A percentile compares a stretch with the other conserved stretches of the same genome.
These are phyloP conservation scores for Colletotrichum simmondsii DNA, from an alignment of 2,329 filamentous ascomycete species.

Conservation along the genomic window DNA sequence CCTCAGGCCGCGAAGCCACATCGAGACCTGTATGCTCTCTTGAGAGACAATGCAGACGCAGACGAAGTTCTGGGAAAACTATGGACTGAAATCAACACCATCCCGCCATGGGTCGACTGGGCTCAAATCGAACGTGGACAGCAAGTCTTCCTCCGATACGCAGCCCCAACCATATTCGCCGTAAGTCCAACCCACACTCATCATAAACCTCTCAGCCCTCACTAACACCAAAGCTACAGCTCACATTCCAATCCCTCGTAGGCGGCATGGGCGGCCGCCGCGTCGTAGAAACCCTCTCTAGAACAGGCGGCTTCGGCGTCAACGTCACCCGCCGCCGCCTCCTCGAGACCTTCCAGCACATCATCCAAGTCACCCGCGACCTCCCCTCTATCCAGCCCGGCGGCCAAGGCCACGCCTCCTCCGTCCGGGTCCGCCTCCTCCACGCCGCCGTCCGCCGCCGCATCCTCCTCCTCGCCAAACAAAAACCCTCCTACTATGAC, in stretches of 20 bases:
- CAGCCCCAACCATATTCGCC: constrained; percentile 71
- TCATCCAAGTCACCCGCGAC: constrained; percentile 76
- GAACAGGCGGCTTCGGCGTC: constrained; percentile 79
- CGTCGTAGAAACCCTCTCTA: constrained; percentile 78
- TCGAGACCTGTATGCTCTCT: constrained; percentile 71
- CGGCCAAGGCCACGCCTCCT: constrained; percentile 70
- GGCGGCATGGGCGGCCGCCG: constrained; percentile 79
- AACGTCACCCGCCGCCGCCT: constrained; percentile 73
- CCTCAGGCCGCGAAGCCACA: constrained; percentile 44
- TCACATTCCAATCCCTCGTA: constrained; percentile 73
- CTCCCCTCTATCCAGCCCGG: constrained; percentile 74
- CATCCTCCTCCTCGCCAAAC: constrained; percentile 66
- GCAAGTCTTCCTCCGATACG: constrained; percentile 82
- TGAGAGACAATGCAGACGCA: constrained; percentile 66
- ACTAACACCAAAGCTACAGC: constrained; percentile 41
- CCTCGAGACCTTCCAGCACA: constrained; percentile 79
- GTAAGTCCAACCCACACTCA: constrained; percentile 41
- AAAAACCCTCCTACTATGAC: constrained; percentile 69
- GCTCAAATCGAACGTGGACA: constrained; percentile 79
- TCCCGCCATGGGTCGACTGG: constrained; percentile 84
- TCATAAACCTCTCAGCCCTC: constrained; percentile 26
- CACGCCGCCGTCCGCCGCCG: constrained; percentile 73
- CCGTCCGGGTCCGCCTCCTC: constrained; percentile 72
- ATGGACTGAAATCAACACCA: constrained; percentile 77
- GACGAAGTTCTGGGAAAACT: constrained; percentile 67